phyloP scores from a whole-genome alignment of 140 eudicot species.

The Bidens hawaiensis region DNA sequence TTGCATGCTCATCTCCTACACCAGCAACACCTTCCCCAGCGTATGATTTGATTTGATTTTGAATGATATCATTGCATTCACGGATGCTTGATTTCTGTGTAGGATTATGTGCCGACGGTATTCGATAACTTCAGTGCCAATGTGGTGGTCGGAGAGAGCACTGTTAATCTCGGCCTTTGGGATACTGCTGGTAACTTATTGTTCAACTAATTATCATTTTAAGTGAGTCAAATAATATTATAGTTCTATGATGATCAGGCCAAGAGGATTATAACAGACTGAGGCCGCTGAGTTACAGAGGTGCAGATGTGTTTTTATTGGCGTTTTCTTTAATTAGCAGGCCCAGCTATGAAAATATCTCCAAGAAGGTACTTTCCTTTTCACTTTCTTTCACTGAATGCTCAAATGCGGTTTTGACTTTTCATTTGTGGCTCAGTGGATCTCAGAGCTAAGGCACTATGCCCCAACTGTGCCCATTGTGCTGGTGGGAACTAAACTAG shows the following conservation, averaged over 20 bases:
- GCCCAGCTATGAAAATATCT: constrained; percentile 71
- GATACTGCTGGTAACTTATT: constrained; percentile 74
- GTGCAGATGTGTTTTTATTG: constrained; percentile 69
- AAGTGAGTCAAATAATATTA: background rate
- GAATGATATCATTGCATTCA: no score
- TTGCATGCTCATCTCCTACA: constrained; percentile 85
- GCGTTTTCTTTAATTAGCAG: constrained; percentile 66
- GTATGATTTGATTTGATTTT: constrained; percentile 24
- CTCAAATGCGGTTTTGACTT: background rate
- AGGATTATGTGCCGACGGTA: constrained; percentile 95
- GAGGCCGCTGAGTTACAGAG: constrained; percentile 73
- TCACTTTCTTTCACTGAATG: background rate
- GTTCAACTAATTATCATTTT: no score
- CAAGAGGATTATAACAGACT: constrained; percentile 89
- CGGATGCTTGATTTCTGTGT: background rate
- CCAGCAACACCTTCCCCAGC: constrained; percentile 75
- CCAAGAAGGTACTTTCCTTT: constrained; percentile 51
- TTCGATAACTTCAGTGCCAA: constrained; percentile 90
- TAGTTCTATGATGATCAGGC: constrained; percentile 33
- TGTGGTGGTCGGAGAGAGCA: constrained; percentile 83
- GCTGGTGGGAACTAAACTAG: constrained; percentile 76
- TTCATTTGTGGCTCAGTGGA: constrained; percentile 46
- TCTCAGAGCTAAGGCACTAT: constrained; percentile 70
- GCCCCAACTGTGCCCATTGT: constrained; percentile 81
- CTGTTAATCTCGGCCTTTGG: constrained; percentile 89